Evolutionary conservation across 371 early-diverging fungal species (phyloP).

Genomic region (Mucor saturninus): DNA sequence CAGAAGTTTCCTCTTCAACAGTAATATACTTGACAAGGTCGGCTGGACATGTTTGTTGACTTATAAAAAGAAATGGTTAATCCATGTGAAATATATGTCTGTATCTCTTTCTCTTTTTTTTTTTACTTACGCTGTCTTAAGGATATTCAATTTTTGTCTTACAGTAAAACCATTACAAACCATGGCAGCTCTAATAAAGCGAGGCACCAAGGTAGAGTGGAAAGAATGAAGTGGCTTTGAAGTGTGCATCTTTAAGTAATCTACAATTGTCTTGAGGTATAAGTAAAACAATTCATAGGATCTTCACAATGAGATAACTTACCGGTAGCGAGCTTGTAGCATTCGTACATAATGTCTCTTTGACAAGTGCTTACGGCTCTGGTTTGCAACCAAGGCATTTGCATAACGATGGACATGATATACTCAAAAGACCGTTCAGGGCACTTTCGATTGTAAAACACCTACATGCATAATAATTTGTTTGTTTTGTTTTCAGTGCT

Average conservation of each 20-base stretch:
- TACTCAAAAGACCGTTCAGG: constrained; percentile 29
- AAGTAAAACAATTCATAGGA: background rate
- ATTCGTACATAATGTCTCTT: constrained; percentile 30
- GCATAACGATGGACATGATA: constrained; percentile 19
- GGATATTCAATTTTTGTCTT: constrained; percentile 19
- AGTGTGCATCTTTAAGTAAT: constrained; percentile 6
- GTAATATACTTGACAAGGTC: background rate
- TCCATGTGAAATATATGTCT: background rate
- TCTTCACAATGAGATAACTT: background rate
- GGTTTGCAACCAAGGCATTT: constrained; percentile 29
- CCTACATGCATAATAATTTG: background rate
- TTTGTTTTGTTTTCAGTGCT: background rate
- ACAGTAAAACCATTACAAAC: constrained; percentile 25
- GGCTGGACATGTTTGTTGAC: background rate
- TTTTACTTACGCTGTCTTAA: constrained; percentile 21
- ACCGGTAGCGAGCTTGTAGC: constrained; percentile 30
- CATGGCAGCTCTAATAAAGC: constrained; percentile 22
- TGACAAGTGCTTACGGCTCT: constrained; percentile 20
- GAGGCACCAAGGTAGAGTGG: background rate
- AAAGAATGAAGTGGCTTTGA: constrained; percentile 12
- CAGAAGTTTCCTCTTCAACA: background rate
- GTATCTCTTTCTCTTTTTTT: background rate
- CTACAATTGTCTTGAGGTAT: background rate
- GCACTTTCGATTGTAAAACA: constrained; percentile 27
- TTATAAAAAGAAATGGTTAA: background rate